Conservation (phyloP, 176 grass and related monocot genomes). For the Stipa capillata region DNA sequence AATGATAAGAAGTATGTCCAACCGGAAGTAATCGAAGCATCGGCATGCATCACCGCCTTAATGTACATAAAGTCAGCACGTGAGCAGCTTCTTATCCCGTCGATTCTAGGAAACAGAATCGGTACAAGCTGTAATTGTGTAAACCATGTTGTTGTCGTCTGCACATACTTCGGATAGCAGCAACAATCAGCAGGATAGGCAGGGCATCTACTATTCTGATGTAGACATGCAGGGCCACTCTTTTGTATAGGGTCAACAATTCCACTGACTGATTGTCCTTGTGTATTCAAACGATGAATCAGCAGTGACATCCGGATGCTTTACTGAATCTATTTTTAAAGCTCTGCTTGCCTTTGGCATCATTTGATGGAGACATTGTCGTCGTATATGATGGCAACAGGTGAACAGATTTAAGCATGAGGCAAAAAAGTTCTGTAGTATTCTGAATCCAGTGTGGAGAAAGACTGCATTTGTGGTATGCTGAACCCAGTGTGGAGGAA, state of each 20-base stretch:
- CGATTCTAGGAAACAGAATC: not conserved
- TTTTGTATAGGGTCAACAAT: not conserved
- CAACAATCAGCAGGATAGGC: not conserved
- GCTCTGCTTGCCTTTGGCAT: conserved; percentile 2
- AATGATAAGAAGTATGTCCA: not conserved
- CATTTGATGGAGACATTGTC: conserved; percentile 12
- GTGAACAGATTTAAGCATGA: conserved; percentile 4
- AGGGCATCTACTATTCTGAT: conserved; percentile 23
- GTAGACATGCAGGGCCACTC: not conserved
- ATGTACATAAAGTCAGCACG: not conserved
- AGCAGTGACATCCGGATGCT: conserved; percentile 6
- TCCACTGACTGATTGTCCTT: not conserved
- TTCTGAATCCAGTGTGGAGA: not conserved
- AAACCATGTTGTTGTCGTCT: not conserved
- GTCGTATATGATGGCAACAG: conserved; percentile 12
- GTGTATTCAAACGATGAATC: not conserved
- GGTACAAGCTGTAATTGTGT: not conserved
- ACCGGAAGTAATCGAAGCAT: not conserved
- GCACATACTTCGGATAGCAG: conserved; percentile 21
- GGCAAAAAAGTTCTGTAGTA: not conserved
- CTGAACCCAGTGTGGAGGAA: not conserved
- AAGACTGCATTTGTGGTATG: not conserved
- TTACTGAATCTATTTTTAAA: conserved; percentile 6
- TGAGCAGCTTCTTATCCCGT: not conserved
- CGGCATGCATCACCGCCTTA: not conserved